Evolutionary conservation across 2,329 filamentous ascomycete species (phyloP), one percentile per base, ranked within the genome.

Genomic region (Scytalidium lignicola): DNA sequence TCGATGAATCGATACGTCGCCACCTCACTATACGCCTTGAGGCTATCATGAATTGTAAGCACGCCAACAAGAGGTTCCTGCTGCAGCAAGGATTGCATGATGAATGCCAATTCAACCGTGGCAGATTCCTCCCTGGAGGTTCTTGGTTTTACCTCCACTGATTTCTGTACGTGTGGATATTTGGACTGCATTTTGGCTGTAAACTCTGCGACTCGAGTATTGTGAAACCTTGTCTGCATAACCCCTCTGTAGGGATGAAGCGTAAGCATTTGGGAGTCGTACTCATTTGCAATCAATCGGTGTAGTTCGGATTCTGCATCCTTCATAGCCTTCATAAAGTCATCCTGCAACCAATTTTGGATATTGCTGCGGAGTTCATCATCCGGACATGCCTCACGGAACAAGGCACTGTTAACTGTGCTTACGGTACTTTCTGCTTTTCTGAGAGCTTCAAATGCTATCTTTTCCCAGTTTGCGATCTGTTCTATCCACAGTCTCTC

Each of bases 1-100:
- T 58, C 54, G 6, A 53, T 48, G 41, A 58, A 56, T 17, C 54
- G 48, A 29, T 44, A 44, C 42, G 50, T 41, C 28, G 49, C 53
- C 15, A 56, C 37, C 15, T 49, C 21, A 41, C 53, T 53, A 26
- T 53, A 55, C 13, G 50, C 46, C 21, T 41, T 41, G 3, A 58
- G 48, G 21, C 48, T 44, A 13, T 47, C 47, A 10, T 52, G 47
- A 6, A 46, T 53, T 2, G 47, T 46, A 3, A 55, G 40, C 9
- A 51, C 39, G 20, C 20, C 40, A 22, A 46, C 47, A 3, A 56
- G 39, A 12, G 51, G 23, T 26, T 26, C 23, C 10, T 26, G 23
- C 23, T 10, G 23, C 23, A 26, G 10, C 10, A 26, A 26, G 10
- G 23, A 26, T 26, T 26, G 6, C 23, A 26, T 26, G 23, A 26